These are phyloP conservation scores for Torulaspora franciscae DNA, from an alignment of 805 yeast species.

Conservation along the genomic window DNA sequence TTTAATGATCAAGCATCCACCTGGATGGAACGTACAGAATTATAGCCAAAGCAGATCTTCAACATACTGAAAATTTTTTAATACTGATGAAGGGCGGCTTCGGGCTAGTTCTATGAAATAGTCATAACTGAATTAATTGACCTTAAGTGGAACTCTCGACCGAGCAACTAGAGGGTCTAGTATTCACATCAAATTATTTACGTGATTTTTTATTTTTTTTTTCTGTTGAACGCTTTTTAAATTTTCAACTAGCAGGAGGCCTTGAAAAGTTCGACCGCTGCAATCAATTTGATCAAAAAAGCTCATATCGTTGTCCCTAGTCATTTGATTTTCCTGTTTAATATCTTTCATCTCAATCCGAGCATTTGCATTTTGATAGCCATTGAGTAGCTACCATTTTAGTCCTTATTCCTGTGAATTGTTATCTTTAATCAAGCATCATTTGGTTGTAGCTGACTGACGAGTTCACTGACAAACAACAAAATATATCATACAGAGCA, in stretches of 20 bases:
- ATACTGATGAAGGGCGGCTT: neutral
- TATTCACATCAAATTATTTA: neutral
- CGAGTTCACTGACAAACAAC: neutral
- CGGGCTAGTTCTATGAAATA: neutral
- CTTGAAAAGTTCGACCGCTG: neutral
- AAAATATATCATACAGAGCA: neutral
- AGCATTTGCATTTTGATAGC: constrained; percentile 1
- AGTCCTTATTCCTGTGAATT: neutral
- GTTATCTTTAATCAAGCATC: neutral
- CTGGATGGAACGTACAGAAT: constrained; percentile 1
- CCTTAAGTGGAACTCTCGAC: neutral
- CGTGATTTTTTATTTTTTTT: neutral
- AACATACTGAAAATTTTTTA: constrained; percentile 6
- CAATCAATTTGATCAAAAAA: neutral
- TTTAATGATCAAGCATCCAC: neutral
- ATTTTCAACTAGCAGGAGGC: neutral
- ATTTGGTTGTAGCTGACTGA: neutral
- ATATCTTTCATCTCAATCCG: neutral
- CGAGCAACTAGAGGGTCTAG: constrained; percentile 1
- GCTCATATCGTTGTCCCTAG: neutral
- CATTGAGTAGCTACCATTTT: neutral
- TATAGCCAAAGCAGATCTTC: constrained; percentile 1
- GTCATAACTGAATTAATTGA: neutral
- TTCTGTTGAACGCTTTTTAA: neutral
- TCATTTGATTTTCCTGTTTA: constrained; percentile 1